Evolutionary conservation across 495 filamentous ascomycete species (phyloP).

Genomic region (Penicillium crystallinum): DNA sequence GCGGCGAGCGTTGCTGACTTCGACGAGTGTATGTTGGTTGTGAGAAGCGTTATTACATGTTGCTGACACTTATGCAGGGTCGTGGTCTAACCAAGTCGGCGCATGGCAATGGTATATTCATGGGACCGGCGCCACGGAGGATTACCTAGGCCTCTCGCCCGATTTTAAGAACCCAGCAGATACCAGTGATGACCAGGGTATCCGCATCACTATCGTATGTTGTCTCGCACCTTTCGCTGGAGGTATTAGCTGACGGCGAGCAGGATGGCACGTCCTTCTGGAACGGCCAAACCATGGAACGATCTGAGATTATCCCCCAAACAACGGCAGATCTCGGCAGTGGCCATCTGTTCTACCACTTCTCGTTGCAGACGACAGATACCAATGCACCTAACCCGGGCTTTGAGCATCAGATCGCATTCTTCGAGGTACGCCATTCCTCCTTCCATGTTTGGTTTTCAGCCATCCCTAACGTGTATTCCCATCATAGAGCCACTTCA

Average conservation of each 20-base stretch:
- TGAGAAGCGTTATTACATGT: not conserved
- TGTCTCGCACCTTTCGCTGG: too few species aligned
- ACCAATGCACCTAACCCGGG: slow-evolving; percentile 55
- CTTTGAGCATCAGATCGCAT: slow-evolving; percentile 70
- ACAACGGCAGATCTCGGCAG: slow-evolving; percentile 56
- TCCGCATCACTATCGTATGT: slow-evolving; percentile 61
- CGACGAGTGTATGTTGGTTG: not conserved
- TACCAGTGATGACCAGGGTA: slow-evolving; percentile 54
- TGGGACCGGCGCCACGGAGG: slow-evolving; percentile 46
- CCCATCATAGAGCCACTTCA: slow-evolving; percentile 57
- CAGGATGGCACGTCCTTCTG: slow-evolving; percentile 54
- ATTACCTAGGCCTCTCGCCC: slow-evolving; percentile 54
- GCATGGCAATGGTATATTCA: slow-evolving; percentile 74
- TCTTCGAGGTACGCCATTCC: slow-evolving; percentile 46
- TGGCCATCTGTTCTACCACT: slow-evolving; percentile 66
- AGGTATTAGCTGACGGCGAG: not conserved
- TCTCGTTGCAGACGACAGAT: slow-evolving; percentile 54
- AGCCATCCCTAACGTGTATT: slow-evolving; percentile 3
- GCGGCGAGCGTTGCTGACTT: slow-evolving; percentile 16
- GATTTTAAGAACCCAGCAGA: slow-evolving; percentile 65
- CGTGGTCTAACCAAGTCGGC: slow-evolving; percentile 59
- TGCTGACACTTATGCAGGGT: slow-evolving; percentile 37
- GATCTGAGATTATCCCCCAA: slow-evolving; percentile 64
- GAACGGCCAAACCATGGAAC: slow-evolving; percentile 57
- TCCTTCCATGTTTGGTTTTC: too few species aligned